Evolutionary conservation across 2,329 filamentous ascomycete genomes (phyloP).

Genomic region (Calonectria pteridis): DNA sequence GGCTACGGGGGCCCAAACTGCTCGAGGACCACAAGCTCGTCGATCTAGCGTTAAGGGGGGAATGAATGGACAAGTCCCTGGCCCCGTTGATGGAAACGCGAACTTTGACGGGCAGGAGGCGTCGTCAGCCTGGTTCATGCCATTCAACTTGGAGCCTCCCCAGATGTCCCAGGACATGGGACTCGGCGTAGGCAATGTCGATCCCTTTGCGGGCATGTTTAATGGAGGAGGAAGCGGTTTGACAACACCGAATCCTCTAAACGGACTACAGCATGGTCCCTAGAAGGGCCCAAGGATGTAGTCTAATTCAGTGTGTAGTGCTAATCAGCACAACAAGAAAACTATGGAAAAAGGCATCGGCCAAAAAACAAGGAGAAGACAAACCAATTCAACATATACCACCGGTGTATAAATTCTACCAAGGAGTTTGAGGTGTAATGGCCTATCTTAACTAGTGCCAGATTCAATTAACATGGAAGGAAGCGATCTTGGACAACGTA

Average conservation of each 20-base stretch:
- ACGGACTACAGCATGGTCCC: constrained; percentile 48
- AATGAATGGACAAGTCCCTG: constrained; percentile 45
- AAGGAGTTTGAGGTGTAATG: constrained; percentile 14
- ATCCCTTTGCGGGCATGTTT: constrained; percentile 65
- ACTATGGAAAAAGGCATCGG: neutral
- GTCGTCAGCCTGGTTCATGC: constrained; percentile 87
- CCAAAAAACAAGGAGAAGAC: neutral
- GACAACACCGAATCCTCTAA: constrained; percentile 51
- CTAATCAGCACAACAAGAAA: neutral
- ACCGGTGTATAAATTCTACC: neutral
- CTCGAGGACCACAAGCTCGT: constrained; percentile 42
- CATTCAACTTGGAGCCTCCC: constrained; percentile 89
- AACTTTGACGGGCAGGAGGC: constrained; percentile 56
- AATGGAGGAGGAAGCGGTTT: constrained; percentile 53
- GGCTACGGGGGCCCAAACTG: constrained; percentile 47
- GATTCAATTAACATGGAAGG: neutral
- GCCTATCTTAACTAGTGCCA: neutral
- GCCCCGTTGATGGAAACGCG: constrained; percentile 36
- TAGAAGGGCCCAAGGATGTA: constrained; percentile 38
- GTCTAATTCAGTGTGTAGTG: constrained; percentile 5
- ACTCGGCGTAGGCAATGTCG: constrained; percentile 57
- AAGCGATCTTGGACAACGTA: neutral
- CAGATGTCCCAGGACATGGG: constrained; percentile 65
- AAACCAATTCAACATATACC: constrained; percentile 12
- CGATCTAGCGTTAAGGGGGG: constrained; percentile 46